Conservation (phyloP, 768 basidiomycete genomes). For the Leucogyrophana mollusca region DNA sequence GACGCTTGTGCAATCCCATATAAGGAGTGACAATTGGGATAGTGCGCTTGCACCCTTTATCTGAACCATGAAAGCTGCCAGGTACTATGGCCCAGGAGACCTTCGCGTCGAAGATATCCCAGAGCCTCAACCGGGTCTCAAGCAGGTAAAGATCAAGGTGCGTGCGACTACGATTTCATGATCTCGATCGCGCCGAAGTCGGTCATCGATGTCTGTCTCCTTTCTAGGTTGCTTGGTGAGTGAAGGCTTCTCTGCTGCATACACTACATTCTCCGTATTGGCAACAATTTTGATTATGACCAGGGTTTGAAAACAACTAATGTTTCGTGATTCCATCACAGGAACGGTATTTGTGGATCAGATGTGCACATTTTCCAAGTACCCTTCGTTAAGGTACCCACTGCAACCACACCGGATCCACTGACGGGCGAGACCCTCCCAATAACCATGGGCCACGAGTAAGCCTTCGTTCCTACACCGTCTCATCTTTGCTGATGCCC, state of each 20-base stretch:
- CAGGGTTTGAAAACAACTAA: too few species aligned
- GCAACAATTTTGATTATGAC: too few species aligned
- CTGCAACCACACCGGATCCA: slow-evolving; percentile 30
- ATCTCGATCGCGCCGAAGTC: neutral
- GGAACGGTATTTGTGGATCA: slow-evolving; percentile 40
- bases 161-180: neutral
- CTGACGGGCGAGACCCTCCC: slow-evolving; percentile 40
- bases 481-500: slow-evolving; percentile 5
- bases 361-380: slow-evolving; percentile 45
- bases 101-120: slow-evolving; percentile 43
- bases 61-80: slow-evolving; percentile 41
- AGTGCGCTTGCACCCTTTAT: too few species aligned
- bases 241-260: too few species aligned
- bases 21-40: too few species aligned
- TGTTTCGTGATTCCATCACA: neutral
- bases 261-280: too few species aligned
- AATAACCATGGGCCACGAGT: slow-evolving; percentile 48
- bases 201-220: too few species aligned
- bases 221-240: neutral
- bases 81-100: slow-evolving; percentile 43
- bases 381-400: slow-evolving; percentile 28
- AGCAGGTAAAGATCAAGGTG: slow-evolving; percentile 47
- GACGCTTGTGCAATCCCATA: too few species aligned
- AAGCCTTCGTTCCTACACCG: slow-evolving; percentile 4
- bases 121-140: slow-evolving; percentile 32